Evolutionary conservation across 768 basidiomycete species (phyloP).

Genomic region (Suillus brevipes): DNA sequence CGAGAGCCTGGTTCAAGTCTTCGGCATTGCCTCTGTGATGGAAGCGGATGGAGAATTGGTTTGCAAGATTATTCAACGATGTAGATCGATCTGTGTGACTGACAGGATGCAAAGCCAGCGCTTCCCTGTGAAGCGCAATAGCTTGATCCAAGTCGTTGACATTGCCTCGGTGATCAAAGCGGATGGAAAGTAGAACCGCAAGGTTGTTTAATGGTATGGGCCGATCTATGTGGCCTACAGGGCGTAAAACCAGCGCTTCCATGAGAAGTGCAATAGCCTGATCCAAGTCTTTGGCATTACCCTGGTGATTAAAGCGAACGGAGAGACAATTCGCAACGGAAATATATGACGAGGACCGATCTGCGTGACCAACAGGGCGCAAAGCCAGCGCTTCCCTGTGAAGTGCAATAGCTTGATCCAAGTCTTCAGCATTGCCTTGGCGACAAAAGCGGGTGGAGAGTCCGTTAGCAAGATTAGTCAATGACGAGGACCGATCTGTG

Average conservation of each 20-base stretch:
- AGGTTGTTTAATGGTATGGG: background rate
- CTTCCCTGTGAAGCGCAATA: background rate
- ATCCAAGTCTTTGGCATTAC: background rate
- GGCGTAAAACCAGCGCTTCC: background rate
- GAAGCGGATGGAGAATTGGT: background rate
- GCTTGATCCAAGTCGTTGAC: background rate
- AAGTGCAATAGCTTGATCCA: too few relatives aligned
- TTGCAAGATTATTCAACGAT: background rate
- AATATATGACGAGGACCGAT: too few relatives aligned
- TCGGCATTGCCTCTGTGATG: background rate
- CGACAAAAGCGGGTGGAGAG: too few relatives aligned
- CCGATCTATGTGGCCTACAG: background rate
- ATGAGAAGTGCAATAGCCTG: background rate
- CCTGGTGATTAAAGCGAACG: background rate
- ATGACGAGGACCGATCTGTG: too few relatives aligned
- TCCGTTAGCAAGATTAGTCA: too few relatives aligned
- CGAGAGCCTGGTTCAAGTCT: background rate
- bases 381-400: background rate
- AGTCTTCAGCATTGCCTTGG: too few relatives aligned
- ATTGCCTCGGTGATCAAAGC: background rate
- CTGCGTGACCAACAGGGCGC: background rate
- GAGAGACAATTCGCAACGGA: background rate
- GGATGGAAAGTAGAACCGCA: background rate
- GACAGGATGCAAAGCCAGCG: background rate
- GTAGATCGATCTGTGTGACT: background rate